Percentiles rank a stretch among this genome's conserved stretches.
phyloP scores from a whole-genome alignment of 371 early-diverging fungal genomes.

The Dipsacomyces acuminosporus region DNA sequence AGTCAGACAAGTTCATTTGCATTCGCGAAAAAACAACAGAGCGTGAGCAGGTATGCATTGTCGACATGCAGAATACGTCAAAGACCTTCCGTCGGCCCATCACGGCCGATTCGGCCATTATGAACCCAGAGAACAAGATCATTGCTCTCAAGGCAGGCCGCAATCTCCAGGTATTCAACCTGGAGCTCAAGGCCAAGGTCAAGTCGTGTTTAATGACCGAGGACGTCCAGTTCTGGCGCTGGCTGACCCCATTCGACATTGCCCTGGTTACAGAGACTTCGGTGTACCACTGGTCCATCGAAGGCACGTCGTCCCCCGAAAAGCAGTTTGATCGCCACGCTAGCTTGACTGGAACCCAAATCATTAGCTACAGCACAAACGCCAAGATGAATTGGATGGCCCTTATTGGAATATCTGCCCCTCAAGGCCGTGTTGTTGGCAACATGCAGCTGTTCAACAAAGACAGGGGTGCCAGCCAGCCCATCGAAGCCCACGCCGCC shows the following conservation, averaged over 20 bases:
- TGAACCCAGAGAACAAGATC: conserved; percentile 89
- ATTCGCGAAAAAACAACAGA: conserved; percentile 87
- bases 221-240: conserved; percentile 96
- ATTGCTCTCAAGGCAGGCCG: conserved; percentile 93
- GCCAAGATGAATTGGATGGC: conserved; percentile 90
- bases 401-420: conserved; percentile 88
- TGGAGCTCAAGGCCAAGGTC: conserved; percentile 90
- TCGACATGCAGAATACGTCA: conserved; percentile 81
- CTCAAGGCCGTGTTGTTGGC: conserved; percentile 86
- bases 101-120: conserved; percentile 96
- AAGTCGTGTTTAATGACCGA: conserved; percentile 89
- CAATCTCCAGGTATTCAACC: conserved; percentile 94
- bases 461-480: conserved; percentile 89
- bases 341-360: conserved; percentile 78
- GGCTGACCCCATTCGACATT: conserved; percentile 81
- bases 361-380: conserved; percentile 91
- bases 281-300: conserved; percentile 97
- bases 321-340: conserved; percentile 93
- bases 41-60: conserved; percentile 85
- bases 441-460: conserved; percentile 93
- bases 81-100: conserved; percentile 88
- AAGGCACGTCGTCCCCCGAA: conserved; percentile 76
- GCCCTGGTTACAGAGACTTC: conserved; percentile 85
- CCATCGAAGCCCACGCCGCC: conserved; percentile 95
- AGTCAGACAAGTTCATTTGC: conserved; percentile 96